These are phyloP conservation scores for Penicillium sp. DNA, from an alignment of 2,329 filamentous ascomycete genomes.

Conservation along the genomic window DNA sequence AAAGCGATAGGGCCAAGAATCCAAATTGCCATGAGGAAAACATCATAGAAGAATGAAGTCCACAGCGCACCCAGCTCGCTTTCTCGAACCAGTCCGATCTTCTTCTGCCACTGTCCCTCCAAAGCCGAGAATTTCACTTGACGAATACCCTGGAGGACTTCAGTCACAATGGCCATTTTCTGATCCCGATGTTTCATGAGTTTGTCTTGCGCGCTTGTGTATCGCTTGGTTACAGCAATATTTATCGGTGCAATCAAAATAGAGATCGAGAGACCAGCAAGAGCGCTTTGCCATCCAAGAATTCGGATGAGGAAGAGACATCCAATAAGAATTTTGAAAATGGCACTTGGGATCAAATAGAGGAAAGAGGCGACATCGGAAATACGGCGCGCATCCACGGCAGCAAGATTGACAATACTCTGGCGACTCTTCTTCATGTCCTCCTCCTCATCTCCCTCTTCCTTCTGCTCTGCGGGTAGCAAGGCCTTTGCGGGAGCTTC, in stretches of 20 bases:
- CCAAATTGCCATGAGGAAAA: conserved; percentile 66
- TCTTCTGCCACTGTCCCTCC: conserved; percentile 72
- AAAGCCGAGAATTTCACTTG: conserved; percentile 84
- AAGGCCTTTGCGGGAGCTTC: conserved; percentile 11
- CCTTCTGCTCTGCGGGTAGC: conserved; percentile 25
- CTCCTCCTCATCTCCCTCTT: conserved; percentile 47
- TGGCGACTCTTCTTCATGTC: conserved; percentile 62
- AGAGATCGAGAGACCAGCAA: conserved; percentile 66
- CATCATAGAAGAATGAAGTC: conserved; percentile 65
- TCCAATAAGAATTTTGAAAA: conserved; percentile 66
- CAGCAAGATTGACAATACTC: conserved; percentile 72
- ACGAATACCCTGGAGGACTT: conserved; percentile 75
- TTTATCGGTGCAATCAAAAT: conserved; percentile 68
- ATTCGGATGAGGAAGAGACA: conserved; percentile 67
- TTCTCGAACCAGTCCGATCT: conserved; percentile 65
- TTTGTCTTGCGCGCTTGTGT: conserved; percentile 64
- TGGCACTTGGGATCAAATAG: conserved; percentile 63
- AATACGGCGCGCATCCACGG: conserved; percentile 71
- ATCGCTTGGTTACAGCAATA: conserved; percentile 64
- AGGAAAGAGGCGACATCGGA: conserved; percentile 68
- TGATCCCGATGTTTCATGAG: conserved; percentile 76
- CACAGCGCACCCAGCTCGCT: conserved; percentile 68
- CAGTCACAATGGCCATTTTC: conserved; percentile 74
- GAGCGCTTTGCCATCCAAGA: conserved; percentile 69
- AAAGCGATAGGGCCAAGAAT: conserved; percentile 72